Base-by-base conservation (phyloP, 306 rosid genomes). In the Begonia fuchsioides region DNA sequence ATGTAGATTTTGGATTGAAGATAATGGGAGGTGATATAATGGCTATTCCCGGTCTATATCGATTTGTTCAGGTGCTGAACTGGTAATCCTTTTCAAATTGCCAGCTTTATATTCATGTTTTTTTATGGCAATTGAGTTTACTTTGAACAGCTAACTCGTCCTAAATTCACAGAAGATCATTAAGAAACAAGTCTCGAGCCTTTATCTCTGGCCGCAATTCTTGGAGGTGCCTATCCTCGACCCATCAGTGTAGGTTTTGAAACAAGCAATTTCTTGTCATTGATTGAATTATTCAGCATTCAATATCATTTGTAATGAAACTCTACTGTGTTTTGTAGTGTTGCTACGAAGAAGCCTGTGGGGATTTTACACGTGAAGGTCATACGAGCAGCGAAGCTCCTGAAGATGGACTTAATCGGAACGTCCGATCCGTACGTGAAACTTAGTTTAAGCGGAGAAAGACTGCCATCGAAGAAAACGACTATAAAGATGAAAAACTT, bases 361-460 rank as follows among this genome's bases (percentile, higher is more conserved):
- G 95, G 97, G 58, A 84, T 88, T 54, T 63, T 88, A 52, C 95
- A 84, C 38, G 95, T 88, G 66, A 84, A 84, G 68, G 92, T 88
- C 43, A 71, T 84, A 32, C 87, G 84, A 44, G 97, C 95, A 0
- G 9, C 38, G 7, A 81, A 74, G 58, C 95, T 88, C 55, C 61
- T 84, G 76, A 81, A 73, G 79, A 84, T 69, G 92, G 97, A 88
- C 72, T 32, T 88, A 17, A 48, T 84, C 50, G 97, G 97, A 66
- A 58, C 80, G 51, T 88, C 97, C 40, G 97, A 88, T 79, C 97
- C 97, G 39, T 88, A 81, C 38, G 95, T 84, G 63, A 84, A 76
- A 68, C 71, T 88, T 48, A 74, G 75, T 65, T 70, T 88, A 12
- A 70, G 73, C 9, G 95, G 83, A 38, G 97, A 82, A 61, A 81